Percentiles rank a stretch among this genome's conserved stretches.
These are phyloP conservation scores for Breviolum minutum DNA, from an alignment of 73 alveolate genomes.

Conservation along the genomic window DNA sequence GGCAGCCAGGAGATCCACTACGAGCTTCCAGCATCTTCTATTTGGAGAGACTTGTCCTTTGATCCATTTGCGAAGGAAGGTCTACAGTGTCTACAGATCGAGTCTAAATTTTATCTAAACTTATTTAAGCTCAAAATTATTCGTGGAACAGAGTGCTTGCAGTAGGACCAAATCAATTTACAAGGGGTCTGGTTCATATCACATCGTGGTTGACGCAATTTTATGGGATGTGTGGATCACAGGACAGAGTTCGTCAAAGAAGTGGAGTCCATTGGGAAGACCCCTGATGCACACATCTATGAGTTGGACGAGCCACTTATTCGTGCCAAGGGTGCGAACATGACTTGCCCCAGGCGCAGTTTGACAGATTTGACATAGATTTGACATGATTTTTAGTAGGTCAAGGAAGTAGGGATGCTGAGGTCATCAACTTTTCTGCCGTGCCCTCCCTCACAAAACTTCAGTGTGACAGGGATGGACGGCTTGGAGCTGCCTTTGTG, in stretches of 20 bases:
- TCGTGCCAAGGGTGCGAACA: constrained; percentile 88
- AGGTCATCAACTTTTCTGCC: not conserved
- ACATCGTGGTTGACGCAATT: not conserved
- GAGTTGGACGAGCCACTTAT: constrained; percentile 65
- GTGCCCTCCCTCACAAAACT: no score
- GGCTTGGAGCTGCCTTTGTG: constrained; percentile 72
- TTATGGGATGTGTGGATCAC: not conserved
- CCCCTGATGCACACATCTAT: not conserved
- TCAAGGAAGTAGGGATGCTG: not conserved
- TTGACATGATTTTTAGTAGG: not conserved
- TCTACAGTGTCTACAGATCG: no score
- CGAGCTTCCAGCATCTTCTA: constrained; percentile 65
- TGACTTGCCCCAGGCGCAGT: constrained; percentile 54
- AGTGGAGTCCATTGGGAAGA: constrained; percentile 50
- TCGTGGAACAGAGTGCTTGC: not conserved
- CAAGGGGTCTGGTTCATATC: not conserved
- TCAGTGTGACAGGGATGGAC: constrained; percentile 53
- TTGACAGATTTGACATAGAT: no score
- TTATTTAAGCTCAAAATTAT: no score
- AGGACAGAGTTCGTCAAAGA: constrained; percentile 78
- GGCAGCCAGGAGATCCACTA: constrained; percentile 36
- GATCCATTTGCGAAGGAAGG: not conserved
- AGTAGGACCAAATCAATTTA: not conserved
- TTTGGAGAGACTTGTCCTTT: constrained; percentile 27
- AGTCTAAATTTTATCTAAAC: no score